Evolutionary conservation across 164 flowering plant species (phyloP), one percentile per base, ranked within the genome.

Genomic region (Akebia trifoliata): DNA sequence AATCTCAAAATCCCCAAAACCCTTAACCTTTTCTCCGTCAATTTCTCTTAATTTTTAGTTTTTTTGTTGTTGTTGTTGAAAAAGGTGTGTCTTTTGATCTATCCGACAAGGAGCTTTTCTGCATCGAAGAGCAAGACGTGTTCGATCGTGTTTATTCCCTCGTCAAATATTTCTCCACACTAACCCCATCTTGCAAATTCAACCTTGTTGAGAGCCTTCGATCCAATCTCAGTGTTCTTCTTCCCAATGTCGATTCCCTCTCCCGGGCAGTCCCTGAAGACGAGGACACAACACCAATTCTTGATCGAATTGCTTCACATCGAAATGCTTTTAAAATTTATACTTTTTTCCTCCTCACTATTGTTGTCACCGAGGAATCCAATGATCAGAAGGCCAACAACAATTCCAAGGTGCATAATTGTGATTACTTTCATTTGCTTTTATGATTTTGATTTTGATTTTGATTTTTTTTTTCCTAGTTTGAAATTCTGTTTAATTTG

Each of bases 301-400:
- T 67, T 24, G 95, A 87, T 50, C 73, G 85, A 4, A 59, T 93
- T 32, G 72, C 76, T 0, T 90, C 95, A 0, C 66, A 83, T 60
- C 81, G 95, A 0, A 90, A 90, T 74, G 91, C 99, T 14, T 81
- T 94, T 36, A 90, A 87, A 64, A 80, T 94, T 22, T 94, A 94
- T 59, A 79, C 97, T 0, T 94, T 80, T 59, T 87, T 83, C 47
- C 84, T 94, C 25, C 38, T 87, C 38, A 70, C 63, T 50, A 65
- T 90, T 52, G 74, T 85, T 31, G 58, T 74, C 5, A 54, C 72
- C 1, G 90, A 84, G 71, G 96, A 94, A 51, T 63, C 84, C 21
- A 3, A 48, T 15, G 70, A 46, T 42, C 49, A 32, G 20, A 62
- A 34, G 58, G 48, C 73, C 46, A 64, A 18, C 60, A 76, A 54